Conservation (phyloP, 2,329 filamentous ascomycete species). For the Coniochaeta pulveracea region DNA sequence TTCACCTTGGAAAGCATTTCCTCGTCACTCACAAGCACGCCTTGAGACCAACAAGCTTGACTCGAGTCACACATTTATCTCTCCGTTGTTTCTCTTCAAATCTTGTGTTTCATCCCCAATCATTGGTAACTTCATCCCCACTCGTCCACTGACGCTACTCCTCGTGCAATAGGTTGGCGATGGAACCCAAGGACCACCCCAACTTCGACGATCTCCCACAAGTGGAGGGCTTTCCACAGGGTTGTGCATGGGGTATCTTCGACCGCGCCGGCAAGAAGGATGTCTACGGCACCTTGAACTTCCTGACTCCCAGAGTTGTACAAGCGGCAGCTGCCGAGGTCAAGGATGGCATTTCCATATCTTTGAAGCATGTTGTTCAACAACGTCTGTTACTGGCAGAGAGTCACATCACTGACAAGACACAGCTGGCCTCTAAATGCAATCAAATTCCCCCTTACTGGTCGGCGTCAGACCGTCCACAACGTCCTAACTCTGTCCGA, state of each 20-base stretch:
- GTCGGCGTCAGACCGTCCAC: conserved; percentile 23
- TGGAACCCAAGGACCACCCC: conserved; percentile 21
- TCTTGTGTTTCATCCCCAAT: no score
- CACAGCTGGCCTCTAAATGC: conserved; percentile 30
- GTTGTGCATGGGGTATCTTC: conserved; percentile 41
- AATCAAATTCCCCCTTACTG: conserved; percentile 22
- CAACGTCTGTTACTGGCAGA: no score
- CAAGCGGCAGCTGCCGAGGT: conserved; percentile 29
- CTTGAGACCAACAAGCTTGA: no score
- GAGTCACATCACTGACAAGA: conserved; percentile 15
- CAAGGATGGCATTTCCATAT: conserved; percentile 35
- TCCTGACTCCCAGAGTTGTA: conserved; percentile 34
- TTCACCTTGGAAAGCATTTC: no score
- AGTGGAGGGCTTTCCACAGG: conserved; percentile 31
- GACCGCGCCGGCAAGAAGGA: conserved; percentile 38
- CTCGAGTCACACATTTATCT: no score
- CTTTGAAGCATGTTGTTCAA: conserved; percentile 36
- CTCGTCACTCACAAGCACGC: no score
- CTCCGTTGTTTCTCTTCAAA: no score
- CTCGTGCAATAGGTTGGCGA: no score
- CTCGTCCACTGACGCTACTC: not conserved
- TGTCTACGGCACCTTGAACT: conserved; percentile 38
- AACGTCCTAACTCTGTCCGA: conserved; percentile 22
- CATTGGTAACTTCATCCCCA: conserved; percentile 2
- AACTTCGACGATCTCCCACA: conserved; percentile 30